Base-by-base conservation (phyloP, 2,329 filamentous ascomycete genomes). In the Parastagonospora avenae region DNA sequence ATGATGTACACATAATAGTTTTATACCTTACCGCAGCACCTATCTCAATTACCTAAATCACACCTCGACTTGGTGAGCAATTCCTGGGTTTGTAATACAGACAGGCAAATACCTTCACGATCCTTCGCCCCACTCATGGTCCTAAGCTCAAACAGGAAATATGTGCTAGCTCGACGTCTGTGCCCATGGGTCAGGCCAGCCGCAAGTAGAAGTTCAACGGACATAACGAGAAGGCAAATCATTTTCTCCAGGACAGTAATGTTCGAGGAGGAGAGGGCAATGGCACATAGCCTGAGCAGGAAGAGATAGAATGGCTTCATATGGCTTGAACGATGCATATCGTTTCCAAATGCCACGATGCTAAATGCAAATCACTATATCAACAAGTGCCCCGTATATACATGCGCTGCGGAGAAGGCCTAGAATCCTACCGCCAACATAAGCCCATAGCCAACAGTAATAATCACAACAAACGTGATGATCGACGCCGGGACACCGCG, bases 401-500 rank as follows among this genome's bases (percentile, higher is more conserved):
- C 3, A 36, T 2, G 24, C 27, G 39, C 28, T 9, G 9, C n/a
- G n/a, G n/a, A 8, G 30, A 8, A 19, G 8, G 29, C 24, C 54
- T 77, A 88, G 44, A 91, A 80, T 1, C 87, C 86, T 9, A 84
- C 87, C 42, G 91, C 80, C 58, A 88, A 81, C 92, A 97, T 97
- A 58, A 95, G 80, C 2, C 88, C 91, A 75, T 97, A 99, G 0
- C 94, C 95, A 36, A 99, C 77, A 0, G 91, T 93, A 27, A 97
- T 82, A 36, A 97, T 87, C 8, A 99, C 90, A 0, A 81, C 73
- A 62, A 96, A 88, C 0, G 92, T 87, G 47, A 97, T 80, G 31
- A 97, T 71, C 74, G 90, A 95, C 68, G 89, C 87, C 1, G 94
- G 93, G 32, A 99, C 85, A 67, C 94, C 94, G n/a, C 92, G 82